Evolutionary conservation across 2,329 filamentous ascomycete species (phyloP).

Genomic region (Cladosporium sp.): DNA sequence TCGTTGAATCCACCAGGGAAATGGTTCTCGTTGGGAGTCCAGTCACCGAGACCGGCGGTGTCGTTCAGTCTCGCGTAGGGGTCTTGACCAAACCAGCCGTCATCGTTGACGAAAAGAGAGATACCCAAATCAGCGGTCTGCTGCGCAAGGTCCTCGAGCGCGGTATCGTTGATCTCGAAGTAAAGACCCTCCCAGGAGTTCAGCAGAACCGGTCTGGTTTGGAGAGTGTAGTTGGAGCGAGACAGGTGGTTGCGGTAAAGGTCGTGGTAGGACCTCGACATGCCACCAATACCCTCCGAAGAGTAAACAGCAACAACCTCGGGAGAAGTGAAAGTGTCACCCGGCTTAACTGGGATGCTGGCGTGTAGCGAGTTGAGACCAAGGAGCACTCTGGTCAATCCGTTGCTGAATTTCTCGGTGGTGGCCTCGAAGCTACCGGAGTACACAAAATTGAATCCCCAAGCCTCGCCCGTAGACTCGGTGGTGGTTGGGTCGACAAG

Average conservation of each 20-base stretch:
- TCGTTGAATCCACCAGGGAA: conserved; percentile 56
- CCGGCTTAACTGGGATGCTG: conserved; percentile 54
- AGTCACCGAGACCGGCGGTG: conserved; percentile 58
- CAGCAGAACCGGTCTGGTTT: conserved; percentile 53
- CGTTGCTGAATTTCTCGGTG: conserved; percentile 60
- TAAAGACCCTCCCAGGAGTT: conserved; percentile 64
- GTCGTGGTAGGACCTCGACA: conserved; percentile 59
- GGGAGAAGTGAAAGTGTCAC: conserved; percentile 56
- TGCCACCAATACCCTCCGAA: conserved; percentile 53
- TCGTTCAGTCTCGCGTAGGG: conserved; percentile 58
- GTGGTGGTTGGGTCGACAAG: conserved; percentile 55
- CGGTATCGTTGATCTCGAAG: conserved; percentile 55
- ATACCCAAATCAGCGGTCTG: conserved; percentile 57
- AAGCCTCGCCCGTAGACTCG: conserved; percentile 58
- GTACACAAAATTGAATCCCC: conserved; percentile 63
- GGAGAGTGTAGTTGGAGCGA: conserved; percentile 50
- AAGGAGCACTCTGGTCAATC: conserved; percentile 56
- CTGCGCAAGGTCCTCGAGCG: conserved; percentile 52
- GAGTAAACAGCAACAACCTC: conserved; percentile 63
- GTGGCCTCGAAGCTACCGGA: conserved; percentile 59
- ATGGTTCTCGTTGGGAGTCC: conserved; percentile 54
- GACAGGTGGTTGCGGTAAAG: conserved; percentile 60
- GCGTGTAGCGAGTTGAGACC: conserved; percentile 60
- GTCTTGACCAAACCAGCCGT: conserved; percentile 62
- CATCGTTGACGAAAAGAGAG: conserved; percentile 62